phyloP scores from a whole-genome alignment of 2,329 filamentous ascomycete species.

The Xylariaceae sp. region DNA sequence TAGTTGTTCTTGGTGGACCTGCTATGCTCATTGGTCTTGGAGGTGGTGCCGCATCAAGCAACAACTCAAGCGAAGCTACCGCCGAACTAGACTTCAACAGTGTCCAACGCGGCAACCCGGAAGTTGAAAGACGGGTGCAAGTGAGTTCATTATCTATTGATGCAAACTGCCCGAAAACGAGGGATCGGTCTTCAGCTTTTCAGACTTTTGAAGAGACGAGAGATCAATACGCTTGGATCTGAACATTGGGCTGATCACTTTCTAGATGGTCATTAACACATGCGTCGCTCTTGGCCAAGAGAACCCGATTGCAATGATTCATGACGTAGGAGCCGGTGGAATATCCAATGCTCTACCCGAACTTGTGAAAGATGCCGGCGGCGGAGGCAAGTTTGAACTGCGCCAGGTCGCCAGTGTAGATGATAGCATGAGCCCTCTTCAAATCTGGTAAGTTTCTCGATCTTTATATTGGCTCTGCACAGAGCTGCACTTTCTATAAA shows the following conservation, averaged over 20 bases:
- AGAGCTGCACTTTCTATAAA: background rate
- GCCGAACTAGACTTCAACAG: slow-evolving; percentile 95
- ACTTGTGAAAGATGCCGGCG: slow-evolving; percentile 71
- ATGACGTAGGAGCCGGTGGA: slow-evolving; percentile 94
- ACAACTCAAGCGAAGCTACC: slow-evolving; percentile 80
- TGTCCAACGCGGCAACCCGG: slow-evolving; percentile 94
- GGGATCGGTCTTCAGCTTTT: too few relatives aligned
- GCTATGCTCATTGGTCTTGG: slow-evolving; percentile 97
- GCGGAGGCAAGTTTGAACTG: slow-evolving; percentile 90
- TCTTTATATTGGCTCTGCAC: background rate
- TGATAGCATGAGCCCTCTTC: slow-evolving; percentile 85
- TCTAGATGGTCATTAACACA: slow-evolving; percentile 84
- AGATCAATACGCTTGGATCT: background rate
- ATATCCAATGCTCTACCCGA: slow-evolving; percentile 72
- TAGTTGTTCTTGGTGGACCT: slow-evolving; percentile 86
- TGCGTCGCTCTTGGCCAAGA: slow-evolving; percentile 79
- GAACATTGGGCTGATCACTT: background rate
- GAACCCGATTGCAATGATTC: slow-evolving; percentile 93
- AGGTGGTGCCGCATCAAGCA: slow-evolving; percentile 90
- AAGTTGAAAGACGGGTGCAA: slow-evolving; percentile 90
- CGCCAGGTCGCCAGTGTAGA: slow-evolving; percentile 89
- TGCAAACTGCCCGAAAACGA: too few relatives aligned
- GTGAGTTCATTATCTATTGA: background rate
- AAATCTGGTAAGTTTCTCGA: slow-evolving; percentile 64
- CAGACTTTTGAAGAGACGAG: background rate